phyloP scores from a whole-genome alignment of 345 rosid genomes.

The Arabidopsis suecica region DNA sequence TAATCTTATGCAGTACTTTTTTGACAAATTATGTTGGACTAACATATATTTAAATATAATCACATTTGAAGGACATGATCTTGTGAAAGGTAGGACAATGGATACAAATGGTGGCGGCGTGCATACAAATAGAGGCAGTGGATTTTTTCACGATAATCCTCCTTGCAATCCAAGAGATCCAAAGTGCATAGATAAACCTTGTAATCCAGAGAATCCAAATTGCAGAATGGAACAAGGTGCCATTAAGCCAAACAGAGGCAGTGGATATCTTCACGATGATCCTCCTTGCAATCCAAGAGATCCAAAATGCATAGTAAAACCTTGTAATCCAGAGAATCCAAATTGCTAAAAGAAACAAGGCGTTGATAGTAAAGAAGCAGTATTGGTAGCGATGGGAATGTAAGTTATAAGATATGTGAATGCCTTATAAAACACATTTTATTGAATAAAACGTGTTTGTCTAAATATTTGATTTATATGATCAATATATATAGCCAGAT shows the following conservation, averaged over 20 bases:
- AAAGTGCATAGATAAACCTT: background rate
- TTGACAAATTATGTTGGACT: background rate
- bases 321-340: conserved; percentile 30
- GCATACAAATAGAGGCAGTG: background rate
- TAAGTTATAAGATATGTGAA: background rate
- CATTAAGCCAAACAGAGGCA: background rate
- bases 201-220: background rate
- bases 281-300: background rate
- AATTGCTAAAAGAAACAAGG: conserved; percentile 1
- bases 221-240: background rate
- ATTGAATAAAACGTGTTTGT: conserved; percentile 3
- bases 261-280: no score
- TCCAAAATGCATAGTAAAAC: background rate
- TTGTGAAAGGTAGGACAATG: conserved; percentile 18
- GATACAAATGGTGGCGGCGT: background rate
- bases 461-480: background rate
- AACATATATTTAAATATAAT: background rate
- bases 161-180: background rate
- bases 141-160: no score
- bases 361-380: background rate
- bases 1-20: background rate
- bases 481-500: background rate
- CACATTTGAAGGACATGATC: conserved; percentile 22
- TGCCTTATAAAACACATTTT: background rate
- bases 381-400: background rate